Conservation (phyloP, 2,329 filamentous ascomycete genomes). For the Stemphylium lycopersici region DNA sequence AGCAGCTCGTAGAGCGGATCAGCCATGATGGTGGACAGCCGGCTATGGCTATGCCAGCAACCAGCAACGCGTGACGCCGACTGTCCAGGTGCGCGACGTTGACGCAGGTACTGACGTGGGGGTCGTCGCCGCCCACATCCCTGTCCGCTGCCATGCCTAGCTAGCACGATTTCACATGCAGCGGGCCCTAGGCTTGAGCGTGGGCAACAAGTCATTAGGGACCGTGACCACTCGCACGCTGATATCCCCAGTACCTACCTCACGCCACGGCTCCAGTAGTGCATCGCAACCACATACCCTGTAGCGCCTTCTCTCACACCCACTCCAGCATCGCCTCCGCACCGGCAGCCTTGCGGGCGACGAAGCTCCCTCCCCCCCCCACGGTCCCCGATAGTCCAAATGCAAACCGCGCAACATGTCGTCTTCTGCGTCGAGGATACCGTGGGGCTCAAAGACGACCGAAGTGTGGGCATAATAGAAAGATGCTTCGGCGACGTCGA, state of each 20-base stretch:
- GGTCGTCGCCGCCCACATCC: background rate
- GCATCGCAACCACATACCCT: background rate
- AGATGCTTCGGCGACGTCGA: slow-evolving; percentile 52
- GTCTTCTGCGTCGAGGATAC: slow-evolving; percentile 52
- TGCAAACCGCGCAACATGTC: slow-evolving; percentile 25
- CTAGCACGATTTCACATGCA: slow-evolving; percentile 9
- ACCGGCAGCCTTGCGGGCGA: slow-evolving; percentile 19
- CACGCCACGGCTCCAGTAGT: background rate
- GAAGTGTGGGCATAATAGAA: slow-evolving; percentile 54
- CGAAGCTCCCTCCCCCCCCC: slow-evolving; percentile 10
- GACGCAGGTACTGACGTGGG: too few species aligned
- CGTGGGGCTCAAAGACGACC: slow-evolving; percentile 49
- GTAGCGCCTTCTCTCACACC: slow-evolving; percentile 28
- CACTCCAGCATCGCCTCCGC: slow-evolving; percentile 34
- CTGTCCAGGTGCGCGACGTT: too few species aligned
- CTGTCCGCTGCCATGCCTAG: background rate
- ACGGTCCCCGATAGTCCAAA: slow-evolving; percentile 1
- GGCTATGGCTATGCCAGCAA: background rate
- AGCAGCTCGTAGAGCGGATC: slow-evolving; percentile 80
- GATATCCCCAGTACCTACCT: background rate
- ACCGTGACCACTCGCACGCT: slow-evolving; percentile 3
- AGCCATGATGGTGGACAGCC: slow-evolving; percentile 21
- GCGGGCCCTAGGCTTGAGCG: background rate
- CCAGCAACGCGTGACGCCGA: background rate
- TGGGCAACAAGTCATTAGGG: slow-evolving; percentile 6